Conservation (phyloP, 2,329 filamentous ascomycete genomes). For the Neonectria punicea region DNA sequence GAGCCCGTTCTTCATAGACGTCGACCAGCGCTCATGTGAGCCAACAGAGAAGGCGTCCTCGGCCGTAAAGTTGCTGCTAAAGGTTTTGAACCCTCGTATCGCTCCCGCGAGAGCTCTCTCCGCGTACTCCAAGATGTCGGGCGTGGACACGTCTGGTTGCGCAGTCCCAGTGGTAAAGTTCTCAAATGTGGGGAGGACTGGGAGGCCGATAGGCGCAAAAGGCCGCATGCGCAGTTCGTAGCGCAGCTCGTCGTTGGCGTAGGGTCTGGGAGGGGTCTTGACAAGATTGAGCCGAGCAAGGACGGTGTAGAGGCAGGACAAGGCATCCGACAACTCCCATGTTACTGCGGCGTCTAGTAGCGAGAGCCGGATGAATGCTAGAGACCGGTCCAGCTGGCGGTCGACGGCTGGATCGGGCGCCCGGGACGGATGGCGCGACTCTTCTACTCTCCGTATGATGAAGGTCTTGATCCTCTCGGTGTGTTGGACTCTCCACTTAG, state of each 20-base stretch:
- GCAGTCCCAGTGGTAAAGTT: constrained; percentile 63
- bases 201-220: constrained; percentile 75
- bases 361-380: constrained; percentile 67
- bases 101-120: constrained; percentile 58
- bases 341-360: constrained; percentile 74
- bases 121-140: constrained; percentile 57
- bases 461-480: constrained; percentile 79
- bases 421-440: constrained; percentile 31
- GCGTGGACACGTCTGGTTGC: constrained; percentile 52
- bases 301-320: constrained; percentile 72
- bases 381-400: constrained; percentile 58
- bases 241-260: constrained; percentile 73
- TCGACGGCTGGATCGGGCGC: constrained; percentile 46
- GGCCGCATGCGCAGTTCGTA: constrained; percentile 91
- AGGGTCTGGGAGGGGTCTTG: constrained; percentile 65
- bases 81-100: constrained; percentile 64
- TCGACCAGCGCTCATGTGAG: constrained; percentile 70
- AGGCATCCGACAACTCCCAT: constrained; percentile 64
- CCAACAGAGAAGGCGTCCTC: constrained; percentile 65
- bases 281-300: constrained; percentile 69
- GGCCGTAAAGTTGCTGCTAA: constrained; percentile 61
- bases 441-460: constrained; percentile 56
- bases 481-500: constrained; percentile 74
- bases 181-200: constrained; percentile 72
- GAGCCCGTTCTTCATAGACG: constrained; percentile 67